Evolutionary conservation across 768 basidiomycete species (phyloP).

Genomic region (Mycena metata): DNA sequence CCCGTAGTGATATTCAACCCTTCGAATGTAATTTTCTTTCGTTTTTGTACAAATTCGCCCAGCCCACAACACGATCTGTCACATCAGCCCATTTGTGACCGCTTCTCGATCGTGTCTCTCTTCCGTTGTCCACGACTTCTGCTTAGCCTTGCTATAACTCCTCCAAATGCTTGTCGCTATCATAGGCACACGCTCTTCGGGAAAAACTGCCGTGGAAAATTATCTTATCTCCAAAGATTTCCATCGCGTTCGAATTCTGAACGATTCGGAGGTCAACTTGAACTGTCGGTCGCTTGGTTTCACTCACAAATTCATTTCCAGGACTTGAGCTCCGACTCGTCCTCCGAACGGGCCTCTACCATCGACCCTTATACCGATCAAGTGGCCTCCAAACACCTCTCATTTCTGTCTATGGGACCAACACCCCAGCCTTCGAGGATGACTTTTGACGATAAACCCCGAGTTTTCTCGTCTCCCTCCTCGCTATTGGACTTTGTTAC

Average conservation of each 20-base stretch:
- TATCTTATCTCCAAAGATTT: conserved; percentile 76
- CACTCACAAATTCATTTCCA: conserved; percentile 19
- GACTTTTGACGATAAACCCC: conserved; percentile 35
- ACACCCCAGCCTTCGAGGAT: conserved; percentile 45
- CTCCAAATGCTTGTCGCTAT: conserved; percentile 37
- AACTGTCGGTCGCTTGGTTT: conserved; percentile 13
- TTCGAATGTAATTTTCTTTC: too few relatives aligned
- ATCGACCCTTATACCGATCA: conserved; percentile 26
- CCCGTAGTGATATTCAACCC: background rate
- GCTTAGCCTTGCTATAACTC: too few relatives aligned
- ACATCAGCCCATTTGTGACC: background rate
- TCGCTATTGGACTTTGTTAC: conserved; percentile 83
- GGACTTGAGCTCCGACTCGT: conserved; percentile 35
- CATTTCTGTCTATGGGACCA: conserved; percentile 56
- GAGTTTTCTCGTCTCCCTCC: conserved; percentile 60
- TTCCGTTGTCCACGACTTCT: too few relatives aligned
- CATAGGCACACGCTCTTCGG: conserved; percentile 52
- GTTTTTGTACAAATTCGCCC: background rate
- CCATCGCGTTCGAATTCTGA: conserved; percentile 58
- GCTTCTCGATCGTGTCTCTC: too few relatives aligned
- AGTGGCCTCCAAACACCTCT: conserved; percentile 50
- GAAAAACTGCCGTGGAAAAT: conserved; percentile 70
- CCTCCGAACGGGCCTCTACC: conserved; percentile 26
- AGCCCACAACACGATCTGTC: conserved; percentile 8
- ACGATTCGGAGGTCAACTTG: conserved; percentile 33